A percentile compares a stretch with the other conserved stretches of the same genome.
Evolutionary conservation across 306 rosid genomes (phyloP).

Genomic region (Dalbergia cochinchinensis): DNA sequence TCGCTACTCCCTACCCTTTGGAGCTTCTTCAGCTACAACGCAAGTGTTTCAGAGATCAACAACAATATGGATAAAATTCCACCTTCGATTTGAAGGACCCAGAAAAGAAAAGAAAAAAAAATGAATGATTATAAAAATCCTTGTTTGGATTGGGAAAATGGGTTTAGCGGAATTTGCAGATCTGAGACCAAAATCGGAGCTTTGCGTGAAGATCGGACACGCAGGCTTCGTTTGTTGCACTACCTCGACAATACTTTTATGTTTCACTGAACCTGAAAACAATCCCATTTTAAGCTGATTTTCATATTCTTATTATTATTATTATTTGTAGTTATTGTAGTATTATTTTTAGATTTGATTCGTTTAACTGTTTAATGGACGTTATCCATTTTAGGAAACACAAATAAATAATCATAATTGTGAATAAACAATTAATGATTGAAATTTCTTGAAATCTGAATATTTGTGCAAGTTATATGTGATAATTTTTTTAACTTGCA

Average conservation of each 20-base stretch:
- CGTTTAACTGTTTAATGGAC: no score
- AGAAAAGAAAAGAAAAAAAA: background rate
- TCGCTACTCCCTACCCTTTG: background rate
- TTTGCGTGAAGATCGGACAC: slow-evolving; percentile 48
- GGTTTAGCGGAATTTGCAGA: slow-evolving; percentile 30
- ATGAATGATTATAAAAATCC: background rate
- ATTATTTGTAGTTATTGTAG: no score
- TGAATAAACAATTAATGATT: no score
- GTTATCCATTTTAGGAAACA: no score
- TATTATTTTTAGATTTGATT: no score
- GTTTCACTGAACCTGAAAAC: background rate
- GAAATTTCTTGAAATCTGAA: no score
- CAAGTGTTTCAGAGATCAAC: slow-evolving; percentile 10
- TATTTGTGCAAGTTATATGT: no score
- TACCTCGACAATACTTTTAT: slow-evolving; percentile 16
- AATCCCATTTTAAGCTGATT: no score
- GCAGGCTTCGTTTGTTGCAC: slow-evolving; percentile 39
- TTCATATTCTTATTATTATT: no score
- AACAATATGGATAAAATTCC: background rate
- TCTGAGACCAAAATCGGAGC: slow-evolving; percentile 43
- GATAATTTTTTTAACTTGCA: no score
- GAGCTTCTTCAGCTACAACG: slow-evolving; percentile 15
- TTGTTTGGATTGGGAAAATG: background rate
- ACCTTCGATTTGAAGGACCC: background rate
- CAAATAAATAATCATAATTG: no score